A percentile compares a stretch with the other conserved stretches of the same genome.
phyloP scores from a whole-genome alignment of 768 basidiomycete species.

The Rhodotorula paludigena region DNA sequence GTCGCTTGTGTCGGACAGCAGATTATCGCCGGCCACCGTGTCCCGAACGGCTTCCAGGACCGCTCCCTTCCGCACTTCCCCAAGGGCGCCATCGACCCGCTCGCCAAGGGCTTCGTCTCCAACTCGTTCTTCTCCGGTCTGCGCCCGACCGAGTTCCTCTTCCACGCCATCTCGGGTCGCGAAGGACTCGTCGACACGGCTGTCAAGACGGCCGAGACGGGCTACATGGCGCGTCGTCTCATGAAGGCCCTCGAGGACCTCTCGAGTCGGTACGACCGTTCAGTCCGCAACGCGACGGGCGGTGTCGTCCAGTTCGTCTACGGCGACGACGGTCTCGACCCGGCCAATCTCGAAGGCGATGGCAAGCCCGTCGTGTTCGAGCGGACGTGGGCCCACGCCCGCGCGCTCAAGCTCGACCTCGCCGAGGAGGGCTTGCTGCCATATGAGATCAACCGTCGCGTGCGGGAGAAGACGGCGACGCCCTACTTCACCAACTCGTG shows the following conservation, averaged over 20 bases:
- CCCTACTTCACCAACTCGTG: constrained; percentile 64
- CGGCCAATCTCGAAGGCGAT: constrained; percentile 91
- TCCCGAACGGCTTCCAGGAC: constrained; percentile 98
- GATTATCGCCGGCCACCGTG: constrained; percentile 95
- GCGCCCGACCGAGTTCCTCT: constrained; percentile 88
- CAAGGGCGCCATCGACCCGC: constrained; percentile 92
- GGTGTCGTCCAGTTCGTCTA: constrained; percentile 96
- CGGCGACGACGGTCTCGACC: constrained; percentile 95
- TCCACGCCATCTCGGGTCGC: constrained; percentile 97
- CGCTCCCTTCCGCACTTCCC: constrained; percentile 97
- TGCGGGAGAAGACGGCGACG: constrained; percentile 48
- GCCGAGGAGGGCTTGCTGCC: constrained; percentile 65
- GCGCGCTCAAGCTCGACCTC: constrained; percentile 62
- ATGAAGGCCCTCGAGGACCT: constrained; percentile 99
- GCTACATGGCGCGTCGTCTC: constrained; percentile 96
- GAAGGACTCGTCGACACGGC: constrained; percentile 99
- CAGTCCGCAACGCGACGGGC: constrained; percentile 88
- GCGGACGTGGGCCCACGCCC: constrained; percentile 73
- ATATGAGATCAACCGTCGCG: constrained; percentile 73
- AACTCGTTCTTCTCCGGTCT: constrained; percentile 95
- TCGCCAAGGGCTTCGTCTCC: constrained; percentile 94
- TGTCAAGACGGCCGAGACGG: constrained; percentile 98
- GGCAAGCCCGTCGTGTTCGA: constrained; percentile 86
- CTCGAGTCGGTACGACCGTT: constrained; percentile 90
- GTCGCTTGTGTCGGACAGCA: constrained; percentile 99